A percentile compares a stretch with the other conserved stretches of the same genome.
Conservation (phyloP, 2,329 filamentous ascomycete genomes). For the Pseudogymnoascus sp. region DNA sequence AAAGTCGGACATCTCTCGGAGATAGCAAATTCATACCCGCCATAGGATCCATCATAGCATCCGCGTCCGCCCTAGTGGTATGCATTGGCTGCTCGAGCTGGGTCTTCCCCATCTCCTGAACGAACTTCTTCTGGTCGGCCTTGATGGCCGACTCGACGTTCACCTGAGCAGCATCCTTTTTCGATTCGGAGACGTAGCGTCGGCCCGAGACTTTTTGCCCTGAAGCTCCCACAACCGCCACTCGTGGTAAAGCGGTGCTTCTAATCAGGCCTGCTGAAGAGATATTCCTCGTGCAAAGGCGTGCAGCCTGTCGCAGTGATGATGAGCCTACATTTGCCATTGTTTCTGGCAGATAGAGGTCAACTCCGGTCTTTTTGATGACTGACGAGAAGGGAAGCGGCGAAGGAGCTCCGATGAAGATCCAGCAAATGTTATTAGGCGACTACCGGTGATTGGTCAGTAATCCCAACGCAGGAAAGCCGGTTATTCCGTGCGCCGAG, state of each 20-base stretch:
- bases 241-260: conserved; percentile 17
- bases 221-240: conserved; percentile 15
- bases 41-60: conserved; percentile 72
- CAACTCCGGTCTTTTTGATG: conserved; percentile 6
- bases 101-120: conserved; percentile 35
- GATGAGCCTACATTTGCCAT: conserved; percentile 25
- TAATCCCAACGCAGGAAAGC: not conserved
- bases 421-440: conserved; percentile 3
- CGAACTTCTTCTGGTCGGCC: conserved; percentile 77
- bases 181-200: conserved; percentile 77
- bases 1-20: conserved; percentile 12
- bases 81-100: conserved; percentile 21
- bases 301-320: conserved; percentile 27
- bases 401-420: conserved; percentile 9
- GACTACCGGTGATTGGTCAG: conserved; percentile 8
- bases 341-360: conserved; percentile 8
- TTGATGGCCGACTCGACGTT: conserved; percentile 76
- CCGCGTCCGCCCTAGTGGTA: conserved; percentile 21
- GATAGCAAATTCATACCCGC: conserved; percentile 41
- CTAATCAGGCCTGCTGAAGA: conserved; percentile 20
- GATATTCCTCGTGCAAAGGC: conserved; percentile 23
- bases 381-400: conserved; percentile 1
- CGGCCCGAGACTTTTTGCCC: conserved; percentile 34
- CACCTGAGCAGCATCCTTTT: conserved; percentile 71
- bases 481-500: not conserved